Evolutionary conservation across 2,329 filamentous ascomycete genomes (phyloP).

Genomic region (Ceratocystis cubensis): DNA sequence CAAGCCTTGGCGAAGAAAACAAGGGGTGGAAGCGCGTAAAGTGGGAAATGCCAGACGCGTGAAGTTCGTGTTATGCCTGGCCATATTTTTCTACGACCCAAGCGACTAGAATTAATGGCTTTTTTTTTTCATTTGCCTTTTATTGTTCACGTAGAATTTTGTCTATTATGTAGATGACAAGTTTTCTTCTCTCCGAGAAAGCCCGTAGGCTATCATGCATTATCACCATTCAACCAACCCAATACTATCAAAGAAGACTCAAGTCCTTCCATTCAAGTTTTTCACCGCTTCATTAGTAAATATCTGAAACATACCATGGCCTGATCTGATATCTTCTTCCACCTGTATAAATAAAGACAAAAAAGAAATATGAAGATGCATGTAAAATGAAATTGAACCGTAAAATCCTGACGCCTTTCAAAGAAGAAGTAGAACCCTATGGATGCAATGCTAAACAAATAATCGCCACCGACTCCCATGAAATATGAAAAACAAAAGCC

Average conservation of each 20-base stretch:
- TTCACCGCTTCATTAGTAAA: neutral
- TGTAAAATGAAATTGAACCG: conserved; percentile 17
- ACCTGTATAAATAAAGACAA: conserved; percentile 12
- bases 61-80: neutral
- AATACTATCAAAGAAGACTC: neutral
- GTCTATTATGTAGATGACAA: neutral
- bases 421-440: conserved; percentile 19
- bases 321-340: neutral
- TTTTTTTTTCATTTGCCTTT: neutral
- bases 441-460: conserved; percentile 21
- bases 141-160: neutral
- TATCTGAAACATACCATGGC: neutral
- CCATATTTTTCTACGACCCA: neutral
- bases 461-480: conserved; percentile 21
- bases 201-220: neutral
- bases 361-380: conserved; percentile 14
- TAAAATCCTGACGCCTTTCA: conserved; percentile 21
- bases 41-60: conserved; percentile 18
- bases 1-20: neutral
- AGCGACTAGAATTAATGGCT: neutral
- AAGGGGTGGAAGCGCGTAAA: conserved; percentile 11
- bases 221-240: neutral
- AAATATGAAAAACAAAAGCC: conserved; percentile 18
- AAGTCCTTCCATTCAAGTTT: neutral
- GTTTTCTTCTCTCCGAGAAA: neutral